phyloP scores from a whole-genome alignment of 73 alveolate species.

The Paraurostyla sp. region DNA sequence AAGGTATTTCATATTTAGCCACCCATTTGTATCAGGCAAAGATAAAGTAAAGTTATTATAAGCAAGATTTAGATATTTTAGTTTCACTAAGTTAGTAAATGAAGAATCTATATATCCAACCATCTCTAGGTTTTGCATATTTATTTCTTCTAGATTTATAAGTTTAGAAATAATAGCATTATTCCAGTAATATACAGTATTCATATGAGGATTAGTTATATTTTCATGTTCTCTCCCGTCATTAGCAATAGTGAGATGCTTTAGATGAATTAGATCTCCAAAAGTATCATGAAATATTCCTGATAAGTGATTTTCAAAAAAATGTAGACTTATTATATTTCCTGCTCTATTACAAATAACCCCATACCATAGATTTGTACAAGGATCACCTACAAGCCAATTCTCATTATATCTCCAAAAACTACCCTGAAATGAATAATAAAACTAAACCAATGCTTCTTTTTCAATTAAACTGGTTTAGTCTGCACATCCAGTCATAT shows the following conservation, averaged over 20 bases:
- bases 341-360: constrained; percentile 74
- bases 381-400: constrained; percentile 86
- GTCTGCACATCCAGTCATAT: constrained; percentile 24
- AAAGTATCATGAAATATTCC: constrained; percentile 77
- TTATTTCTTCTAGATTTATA: constrained; percentile 64
- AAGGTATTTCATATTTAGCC: constrained; percentile 22
- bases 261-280: constrained; percentile 54
- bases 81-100: constrained; percentile 34
- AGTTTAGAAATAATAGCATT: constrained; percentile 7
- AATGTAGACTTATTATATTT: constrained; percentile 64
- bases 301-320: constrained; percentile 70
- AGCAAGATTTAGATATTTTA: constrained; percentile 68
- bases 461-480: constrained; percentile 3
- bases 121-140: constrained; percentile 66
- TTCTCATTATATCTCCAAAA: constrained; percentile 71
- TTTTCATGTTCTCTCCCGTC: constrained; percentile 72
- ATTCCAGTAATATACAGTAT: constrained; percentile 71
- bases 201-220: constrained; percentile 50
- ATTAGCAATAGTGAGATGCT: constrained; percentile 68
- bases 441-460: constrained; percentile 72
- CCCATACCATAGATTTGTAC: constrained; percentile 82
- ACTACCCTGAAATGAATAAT: constrained; percentile 65
- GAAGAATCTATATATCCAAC: constrained; percentile 45
- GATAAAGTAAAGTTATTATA: constrained; percentile 61
- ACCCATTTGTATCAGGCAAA: constrained; percentile 61